Percentiles rank a stretch among this genome's conserved stretches.
Conservation (phyloP, 2,329 filamentous ascomycete genomes). For the Talaromyces atroroseus region DNA sequence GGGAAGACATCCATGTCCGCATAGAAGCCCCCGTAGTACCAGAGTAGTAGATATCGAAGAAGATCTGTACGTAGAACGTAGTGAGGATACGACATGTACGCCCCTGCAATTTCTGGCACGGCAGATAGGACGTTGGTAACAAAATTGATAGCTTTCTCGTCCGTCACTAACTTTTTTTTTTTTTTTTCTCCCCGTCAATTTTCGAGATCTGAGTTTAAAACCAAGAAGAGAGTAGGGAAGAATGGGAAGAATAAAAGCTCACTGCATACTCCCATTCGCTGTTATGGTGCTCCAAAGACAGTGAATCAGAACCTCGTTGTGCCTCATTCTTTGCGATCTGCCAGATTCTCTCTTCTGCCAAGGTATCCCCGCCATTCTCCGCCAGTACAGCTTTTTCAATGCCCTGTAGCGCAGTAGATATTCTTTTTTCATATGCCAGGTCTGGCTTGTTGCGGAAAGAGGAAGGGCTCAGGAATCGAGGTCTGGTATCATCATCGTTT, state of each 20-base stretch:
- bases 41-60: slow-evolving; percentile 32
- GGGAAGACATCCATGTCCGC: slow-evolving; percentile 30
- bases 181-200: background rate
- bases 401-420: slow-evolving; percentile 20
- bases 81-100: slow-evolving; percentile 37
- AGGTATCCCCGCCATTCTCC: slow-evolving; percentile 10
- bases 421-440: slow-evolving; percentile 21
- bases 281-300: slow-evolving; percentile 23
- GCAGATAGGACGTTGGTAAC: slow-evolving; percentile 20
- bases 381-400: slow-evolving; percentile 19
- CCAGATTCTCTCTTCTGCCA: slow-evolving; percentile 23
- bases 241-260: background rate
- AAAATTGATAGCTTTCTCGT: slow-evolving; percentile 23
- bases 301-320: slow-evolving; percentile 22
- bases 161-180: slow-evolving; percentile 22
- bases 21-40: slow-evolving; percentile 34
- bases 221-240: background rate
- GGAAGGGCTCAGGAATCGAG: slow-evolving; percentile 26
- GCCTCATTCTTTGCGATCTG: slow-evolving; percentile 25
- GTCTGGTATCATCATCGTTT: slow-evolving; percentile 16
- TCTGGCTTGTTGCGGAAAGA: slow-evolving; percentile 25
- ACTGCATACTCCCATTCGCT: slow-evolving; percentile 26
- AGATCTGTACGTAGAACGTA: slow-evolving; percentile 48
- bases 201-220: background rate
- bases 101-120: slow-evolving; percentile 22